Base-by-base conservation (phyloP, 2,329 filamentous ascomycete species). In the Aspergillus proliferans region DNA sequence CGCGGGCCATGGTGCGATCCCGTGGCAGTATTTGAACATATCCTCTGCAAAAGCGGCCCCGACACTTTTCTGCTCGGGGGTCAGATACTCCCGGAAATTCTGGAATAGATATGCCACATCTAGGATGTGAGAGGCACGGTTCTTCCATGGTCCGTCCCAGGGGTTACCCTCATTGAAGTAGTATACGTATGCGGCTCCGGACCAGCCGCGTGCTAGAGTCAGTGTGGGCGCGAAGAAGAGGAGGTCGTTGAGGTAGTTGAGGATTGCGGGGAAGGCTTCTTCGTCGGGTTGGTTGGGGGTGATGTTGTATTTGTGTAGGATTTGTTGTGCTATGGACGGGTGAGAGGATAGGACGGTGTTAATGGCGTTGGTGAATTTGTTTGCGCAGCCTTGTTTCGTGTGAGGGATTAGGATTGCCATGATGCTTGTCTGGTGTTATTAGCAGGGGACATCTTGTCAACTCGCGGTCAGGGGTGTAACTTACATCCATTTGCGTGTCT, bases 141-240 rank as follows among this genome's bases (percentile, higher is more conserved):
- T 71, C 49, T 72, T 67, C 59, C 55, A 71, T 1, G 62, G 61
- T 0, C 74, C 74, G 1, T 71, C 64, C 71, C 72, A 77, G 0
- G 73, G 72, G 50, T 76, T 77, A 0, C 62, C 64, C 48, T 76
- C 74, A 48, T 76, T 75, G 65, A 77, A 76, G 42, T 71, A 66
- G 52, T 74, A 75, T 5, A 71, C 61, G 49, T 70, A 71, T 9
- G 61, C 53, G 9, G 64, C 61, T 4, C 64, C 61, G 0, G 55
- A 56, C 64, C 64, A 72, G 22, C 63, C 59, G 43, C 64, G 53
- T 2, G 73, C 75, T 24, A 74, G 70, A 14, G 69, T 62, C 14
- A 71, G 52, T 0, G 69, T 69, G 0, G 76, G 67, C 1, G 72
- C 71, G 47, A 72, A 72, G 59, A 76, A 79, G 6, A 60, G 60